Percentiles rank a stretch among this genome's conserved stretches.
Conservation (phyloP, 192 early-diverging fungal species). For the Gamsiella multidivaricata region DNA sequence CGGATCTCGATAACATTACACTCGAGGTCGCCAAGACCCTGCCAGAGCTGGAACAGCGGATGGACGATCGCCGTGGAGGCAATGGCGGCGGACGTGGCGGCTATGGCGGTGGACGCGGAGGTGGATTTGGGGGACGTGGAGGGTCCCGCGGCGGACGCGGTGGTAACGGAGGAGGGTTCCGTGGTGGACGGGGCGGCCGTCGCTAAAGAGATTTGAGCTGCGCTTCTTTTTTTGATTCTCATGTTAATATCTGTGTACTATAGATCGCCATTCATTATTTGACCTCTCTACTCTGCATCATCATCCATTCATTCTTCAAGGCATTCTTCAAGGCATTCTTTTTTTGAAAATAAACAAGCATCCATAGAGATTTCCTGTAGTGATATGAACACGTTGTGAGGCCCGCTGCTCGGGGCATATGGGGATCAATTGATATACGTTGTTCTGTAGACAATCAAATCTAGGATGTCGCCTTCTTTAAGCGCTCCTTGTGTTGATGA, state of each 20-base stretch:
- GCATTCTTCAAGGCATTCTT: no score
- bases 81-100: constrained; percentile 56
- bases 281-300: background rate
- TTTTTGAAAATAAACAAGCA: no score
- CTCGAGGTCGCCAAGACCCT: constrained; percentile 78
- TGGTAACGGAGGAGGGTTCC: constrained; percentile 51
- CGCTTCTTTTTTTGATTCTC: no score
- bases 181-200: constrained; percentile 59
- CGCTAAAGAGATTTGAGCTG: constrained; percentile 22
- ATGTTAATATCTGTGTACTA: background rate
- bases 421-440: no score
- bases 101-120: constrained; percentile 55
- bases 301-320: no score
- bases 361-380: no score
- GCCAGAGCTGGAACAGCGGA: constrained; percentile 81
- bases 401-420: no score
- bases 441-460: no score
- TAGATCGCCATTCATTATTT: background rate
- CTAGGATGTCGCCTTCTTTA: no score
- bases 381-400: no score
- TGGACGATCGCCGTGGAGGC: constrained; percentile 57
- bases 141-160: constrained; percentile 54
- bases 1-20: constrained; percentile 68
- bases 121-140: constrained; percentile 58
- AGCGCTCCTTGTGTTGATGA: no score